Conservation (phyloP, 192 early-diverging fungal species). For the Coemansia sp. region DNA sequence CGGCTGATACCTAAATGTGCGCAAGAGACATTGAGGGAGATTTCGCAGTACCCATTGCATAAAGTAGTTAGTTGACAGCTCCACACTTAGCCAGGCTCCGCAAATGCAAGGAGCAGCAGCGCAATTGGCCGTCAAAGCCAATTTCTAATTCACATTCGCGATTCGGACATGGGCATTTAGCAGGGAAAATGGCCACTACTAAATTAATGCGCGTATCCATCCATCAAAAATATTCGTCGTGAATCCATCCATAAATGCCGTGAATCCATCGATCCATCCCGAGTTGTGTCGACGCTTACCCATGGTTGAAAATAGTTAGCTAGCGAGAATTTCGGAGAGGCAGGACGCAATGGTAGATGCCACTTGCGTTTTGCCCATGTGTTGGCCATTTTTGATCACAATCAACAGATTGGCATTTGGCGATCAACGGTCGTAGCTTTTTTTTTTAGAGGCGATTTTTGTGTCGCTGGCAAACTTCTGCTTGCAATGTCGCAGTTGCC, state of each 20-base stretch:
- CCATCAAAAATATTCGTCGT: conserved; percentile 2
- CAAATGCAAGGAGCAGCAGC: background rate
- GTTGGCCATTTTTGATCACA: background rate
- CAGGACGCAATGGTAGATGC: background rate
- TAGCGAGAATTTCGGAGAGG: conserved; percentile 19
- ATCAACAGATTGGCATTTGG: background rate
- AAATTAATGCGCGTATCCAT: conserved; percentile 13
- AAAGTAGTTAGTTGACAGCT: background rate
- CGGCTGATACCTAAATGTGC: conserved; percentile 87
- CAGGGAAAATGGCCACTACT: background rate
- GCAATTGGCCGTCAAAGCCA: background rate
- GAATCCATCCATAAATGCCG: background rate
- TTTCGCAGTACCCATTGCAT: no score
- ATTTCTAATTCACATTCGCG: background rate
- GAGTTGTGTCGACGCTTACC: conserved; percentile 32
- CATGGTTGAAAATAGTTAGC: conserved; percentile 28
- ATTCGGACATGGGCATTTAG: background rate
- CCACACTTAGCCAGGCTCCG: background rate
- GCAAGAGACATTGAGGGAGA: background rate
- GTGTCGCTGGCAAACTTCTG: background rate
- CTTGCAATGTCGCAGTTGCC: background rate
- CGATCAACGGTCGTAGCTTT: background rate
- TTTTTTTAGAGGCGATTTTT: background rate
- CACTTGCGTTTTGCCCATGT: background rate
- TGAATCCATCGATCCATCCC: conserved; percentile 3